Evolutionary conservation across 805 yeast genomes (phyloP).

Genomic region (Scheffersomyces stipitis): DNA sequence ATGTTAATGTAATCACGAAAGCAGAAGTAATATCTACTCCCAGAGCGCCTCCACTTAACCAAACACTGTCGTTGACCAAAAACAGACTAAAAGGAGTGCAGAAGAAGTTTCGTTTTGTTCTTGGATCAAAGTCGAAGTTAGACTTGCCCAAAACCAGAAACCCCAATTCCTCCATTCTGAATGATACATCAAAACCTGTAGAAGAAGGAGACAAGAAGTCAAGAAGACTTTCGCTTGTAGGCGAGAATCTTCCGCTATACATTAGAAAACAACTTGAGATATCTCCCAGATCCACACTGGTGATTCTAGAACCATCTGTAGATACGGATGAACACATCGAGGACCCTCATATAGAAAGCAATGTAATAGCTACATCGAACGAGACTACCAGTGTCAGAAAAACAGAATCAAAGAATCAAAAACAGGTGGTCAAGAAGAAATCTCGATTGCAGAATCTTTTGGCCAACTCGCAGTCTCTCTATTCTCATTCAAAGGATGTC

Average conservation of each 20-base stretch:
- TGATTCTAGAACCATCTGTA: too few relatives aligned
- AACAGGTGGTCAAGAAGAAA: background rate
- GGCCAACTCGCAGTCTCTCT: slow-evolving; percentile 36
- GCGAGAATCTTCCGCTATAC: slow-evolving; percentile 35
- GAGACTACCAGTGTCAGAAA: too few relatives aligned
- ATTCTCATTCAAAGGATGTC: slow-evolving; percentile 24
- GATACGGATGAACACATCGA: too few relatives aligned
- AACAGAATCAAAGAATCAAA: too few relatives aligned
- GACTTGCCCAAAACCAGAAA: too few relatives aligned
- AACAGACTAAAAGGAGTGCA: slow-evolving; percentile 12
- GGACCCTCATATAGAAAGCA: too few relatives aligned
- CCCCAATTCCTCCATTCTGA: background rate
- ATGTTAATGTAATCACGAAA: slow-evolving; percentile 34
- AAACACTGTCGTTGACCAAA: too few relatives aligned
- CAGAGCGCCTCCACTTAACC: too few relatives aligned
- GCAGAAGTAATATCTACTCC: slow-evolving; percentile 18
- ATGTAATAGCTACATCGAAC: too few relatives aligned
- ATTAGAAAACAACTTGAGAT: slow-evolving; percentile 26
- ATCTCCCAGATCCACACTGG: too few relatives aligned
- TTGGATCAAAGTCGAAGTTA: slow-evolving; percentile 5
- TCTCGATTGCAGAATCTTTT: slow-evolving; percentile 33
- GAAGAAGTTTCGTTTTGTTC: slow-evolving; percentile 13
- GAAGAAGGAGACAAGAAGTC: slow-evolving; percentile 4
- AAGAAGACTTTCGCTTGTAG: slow-evolving; percentile 35
- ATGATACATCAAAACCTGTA: background rate